Evolutionary conservation across 768 basidiomycete genomes (phyloP), one percentile per base, ranked within the genome.

Genomic region (Gymnopilus dilepis): DNA sequence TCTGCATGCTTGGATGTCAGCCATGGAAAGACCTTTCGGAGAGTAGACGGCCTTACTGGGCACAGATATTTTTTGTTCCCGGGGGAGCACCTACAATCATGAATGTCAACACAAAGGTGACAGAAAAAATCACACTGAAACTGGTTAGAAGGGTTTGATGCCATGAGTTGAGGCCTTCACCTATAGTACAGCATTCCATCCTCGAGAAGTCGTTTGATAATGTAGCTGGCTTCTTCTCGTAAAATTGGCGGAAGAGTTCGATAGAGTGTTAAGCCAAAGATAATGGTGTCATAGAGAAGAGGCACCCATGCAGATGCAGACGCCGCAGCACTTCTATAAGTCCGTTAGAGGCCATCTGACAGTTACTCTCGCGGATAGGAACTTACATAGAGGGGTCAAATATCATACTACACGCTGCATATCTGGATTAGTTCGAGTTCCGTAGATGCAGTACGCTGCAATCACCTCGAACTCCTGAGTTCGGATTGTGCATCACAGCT

Each of bases 231-330:
- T 53, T 73, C 71, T 61, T 68, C 65, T 33, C 71, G 70, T 28
- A 71, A 65, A 17, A 79, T 71, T 1, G 76, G 68, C 6, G 80
- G 81, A 1, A 78, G 50, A 2, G 78, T 79, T 19, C 74, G 73
- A 56, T 71, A 68, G 22, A 83, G 65, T 0, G 80, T 82, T 17
- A 83, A 67, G 4, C 60, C 66, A 43, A 82, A 72, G 24, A 82
- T 71, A 45, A 78, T 73, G 1, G 80, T 82, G 59, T 84, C 80
- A 58, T 82, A 84, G 19, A 81, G 70, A 41, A 84, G 74, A 4
- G 82, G 82, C 1, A 84, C 65, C 82, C 82, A 84, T 1, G 82
- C 82, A 1, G 80, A 82, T 61, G 86, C 73, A 30, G 86, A 78
- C 12, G 80, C 77, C 8, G 73, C 60, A 33, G 52, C 63, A 42